phyloP scores from a whole-genome alignment of 805 yeast species.

The Candida awuae region DNA sequence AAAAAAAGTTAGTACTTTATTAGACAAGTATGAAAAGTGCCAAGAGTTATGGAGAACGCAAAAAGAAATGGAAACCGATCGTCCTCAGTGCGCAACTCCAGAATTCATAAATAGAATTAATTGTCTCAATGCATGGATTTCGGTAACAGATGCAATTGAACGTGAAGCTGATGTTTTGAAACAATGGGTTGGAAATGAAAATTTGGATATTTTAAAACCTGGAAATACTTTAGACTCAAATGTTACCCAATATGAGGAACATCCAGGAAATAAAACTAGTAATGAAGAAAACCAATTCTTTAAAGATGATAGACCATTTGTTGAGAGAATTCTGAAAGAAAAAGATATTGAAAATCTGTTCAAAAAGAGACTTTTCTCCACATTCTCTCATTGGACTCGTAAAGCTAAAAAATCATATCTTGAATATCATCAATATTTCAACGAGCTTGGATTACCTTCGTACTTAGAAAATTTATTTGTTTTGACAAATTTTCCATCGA shows the following conservation, averaged over 20 bases:
- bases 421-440: slow-evolving; percentile 52
- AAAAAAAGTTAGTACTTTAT: slow-evolving; percentile 44
- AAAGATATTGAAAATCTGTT: slow-evolving; percentile 68
- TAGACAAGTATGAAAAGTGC: slow-evolving; percentile 56
- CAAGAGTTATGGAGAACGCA: slow-evolving; percentile 73
- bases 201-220: slow-evolving; percentile 51
- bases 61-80: slow-evolving; percentile 70
- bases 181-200: slow-evolving; percentile 81
- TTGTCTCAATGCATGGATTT: slow-evolving; percentile 78
- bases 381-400: slow-evolving; percentile 72
- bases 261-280: not conserved
- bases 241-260: not conserved
- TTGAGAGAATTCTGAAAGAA: slow-evolving; percentile 76
- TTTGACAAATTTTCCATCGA: slow-evolving; percentile 68
- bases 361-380: slow-evolving; percentile 55
- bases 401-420: slow-evolving; percentile 71
- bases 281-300: slow-evolving; percentile 29
- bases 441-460: slow-evolving; percentile 65
- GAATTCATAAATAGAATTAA: slow-evolving; percentile 61
- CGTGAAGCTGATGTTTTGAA: slow-evolving; percentile 53
- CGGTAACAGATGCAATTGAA: slow-evolving; percentile 61
- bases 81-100: slow-evolving; percentile 57
- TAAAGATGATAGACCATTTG: slow-evolving; percentile 63
- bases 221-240: not conserved
- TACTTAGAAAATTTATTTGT: slow-evolving; percentile 57